phyloP scores from a whole-genome alignment of 768 basidiomycete genomes.

The Pleurotus cornucopiae region DNA sequence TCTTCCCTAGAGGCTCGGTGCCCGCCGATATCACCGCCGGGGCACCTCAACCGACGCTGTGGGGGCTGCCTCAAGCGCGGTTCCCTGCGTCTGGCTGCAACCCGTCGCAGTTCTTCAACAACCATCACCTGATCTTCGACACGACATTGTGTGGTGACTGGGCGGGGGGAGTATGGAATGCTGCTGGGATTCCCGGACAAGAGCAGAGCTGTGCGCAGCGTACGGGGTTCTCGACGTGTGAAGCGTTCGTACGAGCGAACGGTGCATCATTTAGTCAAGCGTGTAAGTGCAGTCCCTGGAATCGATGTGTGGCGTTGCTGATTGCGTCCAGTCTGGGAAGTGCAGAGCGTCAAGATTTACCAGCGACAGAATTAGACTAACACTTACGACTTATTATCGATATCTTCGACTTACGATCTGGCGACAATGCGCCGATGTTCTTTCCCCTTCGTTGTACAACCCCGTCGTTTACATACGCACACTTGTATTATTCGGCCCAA shows the following conservation, averaged over 20 bases:
- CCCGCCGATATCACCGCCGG: constrained; percentile 75
- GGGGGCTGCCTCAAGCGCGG: constrained; percentile 75
- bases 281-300: constrained; percentile 47
- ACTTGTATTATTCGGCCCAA: not conserved
- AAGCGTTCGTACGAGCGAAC: constrained; percentile 67
- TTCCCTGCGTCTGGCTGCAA: constrained; percentile 76
- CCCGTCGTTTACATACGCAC: not conserved
- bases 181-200: constrained; percentile 76
- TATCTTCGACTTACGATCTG: not conserved
- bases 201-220: constrained; percentile 78
- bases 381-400: not conserved
- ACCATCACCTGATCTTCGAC: constrained; percentile 79
- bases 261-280: constrained; percentile 72
- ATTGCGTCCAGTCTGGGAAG: constrained; percentile 68
- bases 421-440: not conserved
- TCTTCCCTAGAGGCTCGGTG: constrained; percentile 71
- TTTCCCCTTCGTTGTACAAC: not conserved
- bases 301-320: not conserved
- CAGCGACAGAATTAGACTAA: constrained; percentile 28
- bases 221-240: constrained; percentile 81
- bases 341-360: constrained; percentile 71
- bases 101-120: constrained; percentile 74
- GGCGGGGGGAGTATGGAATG: constrained; percentile 78
- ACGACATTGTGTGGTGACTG: constrained; percentile 91
- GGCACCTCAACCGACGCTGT: constrained; percentile 67